A percentile compares a stretch with the other conserved stretches of the same genome.
phyloP scores from a whole-genome alignment of 1,284 basidiomycete species.

The Boletellus deceptivus region DNA sequence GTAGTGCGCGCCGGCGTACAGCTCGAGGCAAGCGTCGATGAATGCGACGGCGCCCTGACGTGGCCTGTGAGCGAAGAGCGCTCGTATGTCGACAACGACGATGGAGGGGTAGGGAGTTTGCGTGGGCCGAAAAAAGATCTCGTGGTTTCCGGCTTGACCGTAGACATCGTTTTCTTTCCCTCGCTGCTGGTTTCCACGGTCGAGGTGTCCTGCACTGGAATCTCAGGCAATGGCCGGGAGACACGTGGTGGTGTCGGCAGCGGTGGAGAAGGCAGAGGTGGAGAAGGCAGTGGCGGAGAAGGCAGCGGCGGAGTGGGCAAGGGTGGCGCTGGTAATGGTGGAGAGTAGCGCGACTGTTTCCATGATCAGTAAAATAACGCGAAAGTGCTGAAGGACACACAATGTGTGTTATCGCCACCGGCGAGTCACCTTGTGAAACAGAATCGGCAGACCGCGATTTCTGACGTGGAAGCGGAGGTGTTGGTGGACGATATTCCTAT shows the following conservation, averaged over 20 bases:
- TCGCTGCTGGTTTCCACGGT: conserved; percentile 20
- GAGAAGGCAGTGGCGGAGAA: conserved; percentile 22
- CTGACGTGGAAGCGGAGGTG: conserved; percentile 49
- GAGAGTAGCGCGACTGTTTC: conserved; percentile 32
- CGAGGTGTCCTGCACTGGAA: conserved; percentile 21
- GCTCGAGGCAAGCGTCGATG: conserved; percentile 27
- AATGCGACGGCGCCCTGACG: conserved; percentile 22
- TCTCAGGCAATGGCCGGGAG: conserved; percentile 33
- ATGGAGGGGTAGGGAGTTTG: conserved; percentile 35
- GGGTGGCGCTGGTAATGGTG: conserved; percentile 29
- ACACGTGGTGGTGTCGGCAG: conserved; percentile 30
- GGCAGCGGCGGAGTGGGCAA: conserved; percentile 16
- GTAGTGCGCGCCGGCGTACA: conserved; percentile 34
- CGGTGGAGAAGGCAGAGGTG: conserved; percentile 29
- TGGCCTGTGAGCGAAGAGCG: conserved; percentile 14
- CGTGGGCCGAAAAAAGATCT: conserved; percentile 27
- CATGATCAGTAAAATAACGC: conserved; percentile 4
- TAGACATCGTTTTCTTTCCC: conserved; percentile 12
- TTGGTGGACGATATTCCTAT: conserved; percentile 55
- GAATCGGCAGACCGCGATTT: conserved; percentile 32
- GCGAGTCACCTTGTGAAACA: conserved; percentile 29
- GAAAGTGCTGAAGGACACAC: conserved; percentile 14
- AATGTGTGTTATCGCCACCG: conserved; percentile 27
- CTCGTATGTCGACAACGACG: conserved; percentile 29
- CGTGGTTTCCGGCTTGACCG: conserved; percentile 23